A percentile compares a stretch with the other conserved stretches of the same genome.
Conservation (phyloP, 345 rosid genomes). For the Euphorbia lathyris region DNA sequence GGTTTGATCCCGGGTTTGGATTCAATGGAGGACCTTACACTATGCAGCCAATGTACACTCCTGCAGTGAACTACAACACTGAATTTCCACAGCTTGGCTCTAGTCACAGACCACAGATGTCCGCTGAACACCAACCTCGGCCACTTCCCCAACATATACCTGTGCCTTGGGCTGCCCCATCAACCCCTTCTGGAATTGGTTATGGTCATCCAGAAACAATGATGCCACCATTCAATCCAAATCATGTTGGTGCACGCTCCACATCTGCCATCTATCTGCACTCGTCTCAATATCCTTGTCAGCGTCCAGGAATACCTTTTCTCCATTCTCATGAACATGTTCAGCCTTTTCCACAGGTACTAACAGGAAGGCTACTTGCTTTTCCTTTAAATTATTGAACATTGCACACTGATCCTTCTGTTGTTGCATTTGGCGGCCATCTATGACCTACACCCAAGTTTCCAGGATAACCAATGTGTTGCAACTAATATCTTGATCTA, state of each 20-base stretch:
- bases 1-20: slow-evolving; percentile 84
- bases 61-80: slow-evolving; percentile 74
- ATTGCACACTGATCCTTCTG: neutral
- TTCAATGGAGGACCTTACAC: slow-evolving; percentile 58
- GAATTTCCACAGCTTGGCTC: slow-evolving; percentile 83
- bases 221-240: slow-evolving; percentile 58
- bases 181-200: slow-evolving; percentile 50
- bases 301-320: slow-evolving; percentile 64
- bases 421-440: neutral
- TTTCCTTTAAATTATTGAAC: neutral
- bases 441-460: neutral
- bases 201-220: slow-evolving; percentile 76
- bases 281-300: slow-evolving; percentile 68
- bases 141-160: slow-evolving; percentile 57
- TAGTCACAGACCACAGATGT: slow-evolving; percentile 52
- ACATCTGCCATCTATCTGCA: slow-evolving; percentile 52
- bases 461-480: too few relatives aligned
- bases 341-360: slow-evolving; percentile 69
- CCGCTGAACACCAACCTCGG: slow-evolving; percentile 56
- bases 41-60: slow-evolving; percentile 64
- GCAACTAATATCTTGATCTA: too few relatives aligned
- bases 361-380: neutral
- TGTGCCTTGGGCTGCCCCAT: slow-evolving; percentile 50
- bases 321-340: slow-evolving; percentile 55
- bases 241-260: slow-evolving; percentile 52